A percentile compares a stretch with the other conserved stretches of the same genome.
Conservation (phyloP, 2,329 filamentous ascomycete species). For the Domatiomyces catenatus region DNA sequence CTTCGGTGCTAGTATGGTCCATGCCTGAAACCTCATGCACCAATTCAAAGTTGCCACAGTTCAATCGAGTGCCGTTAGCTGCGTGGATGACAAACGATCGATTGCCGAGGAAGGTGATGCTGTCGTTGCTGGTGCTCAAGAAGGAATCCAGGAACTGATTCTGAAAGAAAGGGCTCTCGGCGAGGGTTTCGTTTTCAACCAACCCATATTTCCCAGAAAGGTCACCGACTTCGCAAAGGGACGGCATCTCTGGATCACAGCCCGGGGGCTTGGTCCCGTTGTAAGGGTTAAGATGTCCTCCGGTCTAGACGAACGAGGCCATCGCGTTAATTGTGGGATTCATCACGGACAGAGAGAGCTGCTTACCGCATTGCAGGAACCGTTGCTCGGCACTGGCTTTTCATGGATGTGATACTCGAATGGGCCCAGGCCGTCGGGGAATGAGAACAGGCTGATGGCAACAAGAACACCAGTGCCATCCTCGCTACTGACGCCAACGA, state of each 20-base stretch:
- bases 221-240: constrained; percentile 62
- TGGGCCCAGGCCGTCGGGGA: constrained; percentile 30
- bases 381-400: constrained; percentile 44
- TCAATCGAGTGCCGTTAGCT: constrained; percentile 37
- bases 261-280: constrained; percentile 42
- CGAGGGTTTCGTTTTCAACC: constrained; percentile 24
- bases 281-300: constrained; percentile 57
- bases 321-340: neutral
- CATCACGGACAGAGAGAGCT: neutral
- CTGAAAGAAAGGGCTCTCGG: constrained; percentile 15
- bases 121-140: constrained; percentile 28
- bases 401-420: constrained; percentile 60
- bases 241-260: constrained; percentile 43
- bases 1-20: neutral
- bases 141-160: constrained; percentile 33
- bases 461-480: constrained; percentile 42
- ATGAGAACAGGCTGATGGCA: constrained; percentile 40
- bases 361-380: constrained; percentile 48
- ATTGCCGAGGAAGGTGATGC: constrained; percentile 38
- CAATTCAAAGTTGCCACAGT: constrained; percentile 39
- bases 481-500: constrained; percentile 33
- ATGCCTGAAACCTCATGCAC: neutral
- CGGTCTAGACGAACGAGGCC: constrained; percentile 25
- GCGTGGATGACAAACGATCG: constrained; percentile 40
- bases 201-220: constrained; percentile 58